Evolutionary conservation across 768 basidiomycete genomes (phyloP).

Genomic region (Tylopilus rubrobrunneus): DNA sequence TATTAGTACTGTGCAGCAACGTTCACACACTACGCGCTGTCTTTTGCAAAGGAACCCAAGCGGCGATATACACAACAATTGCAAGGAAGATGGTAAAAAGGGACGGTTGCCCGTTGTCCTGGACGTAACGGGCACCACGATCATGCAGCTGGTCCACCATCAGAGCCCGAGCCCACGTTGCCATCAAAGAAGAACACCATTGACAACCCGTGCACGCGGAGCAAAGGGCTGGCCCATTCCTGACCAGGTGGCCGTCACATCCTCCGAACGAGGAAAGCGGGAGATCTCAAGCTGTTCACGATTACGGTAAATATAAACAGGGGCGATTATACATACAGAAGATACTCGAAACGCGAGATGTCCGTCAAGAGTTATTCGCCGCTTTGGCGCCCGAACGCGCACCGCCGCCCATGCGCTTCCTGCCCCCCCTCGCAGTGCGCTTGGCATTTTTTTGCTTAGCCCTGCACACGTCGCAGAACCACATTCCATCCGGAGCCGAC

Average conservation of each 20-base stretch:
- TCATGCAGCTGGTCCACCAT: background rate
- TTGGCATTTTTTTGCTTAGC: slow-evolving; percentile 47
- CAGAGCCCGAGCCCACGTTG: background rate
- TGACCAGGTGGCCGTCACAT: background rate
- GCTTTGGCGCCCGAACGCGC: slow-evolving; percentile 29
- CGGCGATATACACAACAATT: no score
- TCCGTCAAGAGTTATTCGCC: slow-evolving; percentile 28
- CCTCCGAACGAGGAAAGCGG: no score
- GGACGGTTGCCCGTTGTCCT: no score
- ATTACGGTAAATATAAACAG: slow-evolving; percentile 23
- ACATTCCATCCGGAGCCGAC: slow-evolving; percentile 62
- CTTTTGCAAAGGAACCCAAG: no score
- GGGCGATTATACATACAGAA: slow-evolving; percentile 13
- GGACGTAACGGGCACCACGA: no score
- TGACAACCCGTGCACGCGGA: background rate
- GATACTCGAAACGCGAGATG: background rate
- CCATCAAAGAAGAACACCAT: background rate
- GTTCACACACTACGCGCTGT: background rate
- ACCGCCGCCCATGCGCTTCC: slow-evolving; percentile 43
- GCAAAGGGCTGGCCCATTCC: background rate
- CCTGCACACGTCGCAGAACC: slow-evolving; percentile 73
- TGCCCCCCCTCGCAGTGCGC: slow-evolving; percentile 50
- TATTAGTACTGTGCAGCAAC: no score
- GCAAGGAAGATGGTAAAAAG: background rate
- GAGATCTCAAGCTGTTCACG: background rate